phyloP scores from a whole-genome alignment of 2,329 filamentous ascomycete species.

The Hymenoscyphus albidus region DNA sequence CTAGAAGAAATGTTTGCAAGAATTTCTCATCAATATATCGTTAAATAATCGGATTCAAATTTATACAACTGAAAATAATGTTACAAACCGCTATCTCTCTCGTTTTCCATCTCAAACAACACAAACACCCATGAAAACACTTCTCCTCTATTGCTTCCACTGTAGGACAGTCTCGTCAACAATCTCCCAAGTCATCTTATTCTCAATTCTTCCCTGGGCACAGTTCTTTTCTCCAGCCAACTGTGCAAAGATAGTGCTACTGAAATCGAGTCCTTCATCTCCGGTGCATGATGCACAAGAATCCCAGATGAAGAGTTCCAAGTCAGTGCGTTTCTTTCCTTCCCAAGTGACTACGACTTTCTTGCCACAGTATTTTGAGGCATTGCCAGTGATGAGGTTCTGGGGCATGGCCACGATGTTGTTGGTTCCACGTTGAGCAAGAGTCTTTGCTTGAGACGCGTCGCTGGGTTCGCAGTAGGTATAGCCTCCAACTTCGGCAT shows the following conservation, averaged over 20 bases:
- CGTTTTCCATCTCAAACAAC: not conserved
- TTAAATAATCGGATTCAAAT: not conserved
- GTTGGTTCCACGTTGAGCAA: slow-evolving; percentile 1
- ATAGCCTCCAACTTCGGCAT: not conserved
- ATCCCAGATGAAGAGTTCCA: slow-evolving; percentile 3
- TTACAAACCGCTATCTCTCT: not conserved
- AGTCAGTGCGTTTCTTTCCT: not conserved
- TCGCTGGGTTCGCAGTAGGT: not conserved
- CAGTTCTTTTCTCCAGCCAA: not conserved
- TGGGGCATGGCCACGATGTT: slow-evolving; percentile 2
- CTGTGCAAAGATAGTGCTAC: not conserved
- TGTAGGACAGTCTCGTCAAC: not conserved
- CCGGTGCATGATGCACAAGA: not conserved
- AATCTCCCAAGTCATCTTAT: slow-evolving; percentile 7
- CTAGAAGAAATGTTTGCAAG: too few species aligned
- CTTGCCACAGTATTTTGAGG: slow-evolving; percentile 1
- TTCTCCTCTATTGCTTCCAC: not conserved
- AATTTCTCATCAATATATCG: too few species aligned
- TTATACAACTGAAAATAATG: not conserved
- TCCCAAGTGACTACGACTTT: slow-evolving; percentile 1
- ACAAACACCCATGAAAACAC: too few species aligned
- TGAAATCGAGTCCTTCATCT: not conserved
- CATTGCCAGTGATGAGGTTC: not conserved
- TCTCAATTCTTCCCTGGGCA: not conserved
- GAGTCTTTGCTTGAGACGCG: not conserved